Evolutionary conservation across 306 rosid species (phyloP).

Genomic region (Glycine latifolia): DNA sequence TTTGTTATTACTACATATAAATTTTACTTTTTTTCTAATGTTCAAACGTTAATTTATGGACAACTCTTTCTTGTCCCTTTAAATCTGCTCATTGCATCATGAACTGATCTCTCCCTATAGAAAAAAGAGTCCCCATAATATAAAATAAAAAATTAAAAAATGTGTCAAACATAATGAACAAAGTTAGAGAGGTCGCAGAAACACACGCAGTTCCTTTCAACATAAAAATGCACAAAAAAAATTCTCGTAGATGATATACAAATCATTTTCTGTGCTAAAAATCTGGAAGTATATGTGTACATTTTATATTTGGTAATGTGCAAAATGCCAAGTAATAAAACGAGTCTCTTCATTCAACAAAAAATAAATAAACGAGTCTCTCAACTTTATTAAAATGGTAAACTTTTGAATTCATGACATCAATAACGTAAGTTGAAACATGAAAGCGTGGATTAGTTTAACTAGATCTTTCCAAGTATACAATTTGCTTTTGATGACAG

Average conservation of each 20-base stretch:
- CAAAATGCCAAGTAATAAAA: neutral
- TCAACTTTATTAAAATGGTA: neutral
- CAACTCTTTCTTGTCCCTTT: too few species aligned
- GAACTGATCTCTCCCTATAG: too few species aligned
- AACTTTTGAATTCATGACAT: neutral
- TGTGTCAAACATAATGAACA: too few species aligned
- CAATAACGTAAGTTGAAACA: slow-evolving; percentile 32
- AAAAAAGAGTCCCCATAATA: too few species aligned
- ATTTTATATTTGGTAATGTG: neutral
- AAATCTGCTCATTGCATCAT: too few species aligned
- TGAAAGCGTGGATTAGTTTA: slow-evolving; percentile 20
- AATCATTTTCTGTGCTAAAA: neutral
- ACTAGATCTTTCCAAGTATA: slow-evolving; percentile 17
- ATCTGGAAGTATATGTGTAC: neutral
- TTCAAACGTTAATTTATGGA: too few species aligned
- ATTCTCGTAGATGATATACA: neutral
- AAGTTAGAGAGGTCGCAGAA: too few species aligned
- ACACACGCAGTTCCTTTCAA: neutral
- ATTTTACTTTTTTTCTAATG: too few species aligned
- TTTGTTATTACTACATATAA: too few species aligned
- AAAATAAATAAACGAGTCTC: neutral
- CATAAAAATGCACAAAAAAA: too few species aligned
- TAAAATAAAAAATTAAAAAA: too few species aligned
- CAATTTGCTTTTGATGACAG: slow-evolving; percentile 38
- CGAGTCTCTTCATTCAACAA: neutral